Conservation (phyloP, 2,329 filamentous ascomycete genomes). For the Cyphellophora attinorum region DNA sequence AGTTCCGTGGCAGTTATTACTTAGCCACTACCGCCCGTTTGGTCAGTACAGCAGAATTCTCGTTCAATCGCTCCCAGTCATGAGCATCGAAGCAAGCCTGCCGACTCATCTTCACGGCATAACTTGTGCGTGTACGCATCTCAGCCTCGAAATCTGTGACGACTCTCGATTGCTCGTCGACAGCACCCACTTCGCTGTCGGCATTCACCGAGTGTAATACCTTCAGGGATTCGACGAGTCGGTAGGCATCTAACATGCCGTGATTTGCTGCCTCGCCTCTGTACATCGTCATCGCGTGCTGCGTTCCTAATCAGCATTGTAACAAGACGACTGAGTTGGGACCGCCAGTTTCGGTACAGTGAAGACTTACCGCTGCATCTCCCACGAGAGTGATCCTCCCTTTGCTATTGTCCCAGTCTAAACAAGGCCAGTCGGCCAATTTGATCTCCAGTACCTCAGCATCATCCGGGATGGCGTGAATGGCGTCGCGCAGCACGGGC, state of each 20-base stretch:
- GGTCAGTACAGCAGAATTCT: too few relatives aligned
- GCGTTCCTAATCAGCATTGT: too few relatives aligned
- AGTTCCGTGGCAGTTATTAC: too few relatives aligned
- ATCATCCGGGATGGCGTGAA: conserved; percentile 20
- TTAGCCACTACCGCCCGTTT: too few relatives aligned
- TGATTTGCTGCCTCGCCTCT: conserved; percentile 26
- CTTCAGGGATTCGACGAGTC: conserved; percentile 12
- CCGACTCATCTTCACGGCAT: conserved; percentile 24
- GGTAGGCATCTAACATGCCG: conserved; percentile 21
- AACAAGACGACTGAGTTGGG: too few relatives aligned
- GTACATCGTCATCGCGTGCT: conserved; percentile 32
- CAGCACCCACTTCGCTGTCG: background rate
- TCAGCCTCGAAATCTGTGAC: conserved; percentile 23
- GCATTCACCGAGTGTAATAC: conserved; percentile 2
- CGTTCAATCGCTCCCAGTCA: conserved; percentile 21
- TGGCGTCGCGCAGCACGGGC: conserved; percentile 15
- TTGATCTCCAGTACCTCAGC: conserved; percentile 22
- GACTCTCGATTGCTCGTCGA: conserved; percentile 6
- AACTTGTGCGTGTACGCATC: conserved; percentile 21
- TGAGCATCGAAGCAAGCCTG: conserved; percentile 27
- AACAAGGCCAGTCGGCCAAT: conserved; percentile 15
- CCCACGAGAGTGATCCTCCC: conserved; percentile 23
- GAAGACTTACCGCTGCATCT: too few relatives aligned
- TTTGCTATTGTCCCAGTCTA: conserved; percentile 22
- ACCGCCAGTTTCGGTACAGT: too few relatives aligned